These are phyloP conservation scores for Aspergillus sergii DNA, from an alignment of 2,329 filamentous ascomycete genomes.

Conservation along the genomic window DNA sequence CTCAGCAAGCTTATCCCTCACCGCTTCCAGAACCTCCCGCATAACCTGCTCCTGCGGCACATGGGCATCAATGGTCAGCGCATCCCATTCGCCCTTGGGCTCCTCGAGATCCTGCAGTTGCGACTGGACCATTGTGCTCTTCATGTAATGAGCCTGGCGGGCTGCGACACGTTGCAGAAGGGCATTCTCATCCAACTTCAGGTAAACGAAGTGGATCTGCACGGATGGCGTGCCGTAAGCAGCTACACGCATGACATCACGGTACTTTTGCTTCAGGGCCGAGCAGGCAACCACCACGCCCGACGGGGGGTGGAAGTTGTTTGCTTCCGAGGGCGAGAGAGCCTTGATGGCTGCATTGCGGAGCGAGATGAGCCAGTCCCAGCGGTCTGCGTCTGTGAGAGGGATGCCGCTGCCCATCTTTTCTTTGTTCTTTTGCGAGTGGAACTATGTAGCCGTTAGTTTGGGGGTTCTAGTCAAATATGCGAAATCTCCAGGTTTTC, in stretches of 20 bases:
- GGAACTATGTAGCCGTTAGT: conserved; percentile 40
- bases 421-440: conserved; percentile 70
- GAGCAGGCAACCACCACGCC: conserved; percentile 97
- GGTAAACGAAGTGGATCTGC: conserved; percentile 90
- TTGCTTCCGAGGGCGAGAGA: conserved; percentile 41
- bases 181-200: conserved; percentile 74
- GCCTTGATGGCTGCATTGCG: conserved; percentile 64
- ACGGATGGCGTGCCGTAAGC: conserved; percentile 73
- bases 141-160: conserved; percentile 91
- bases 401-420: conserved; percentile 88
- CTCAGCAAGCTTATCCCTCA: conserved; percentile 58
- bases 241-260: conserved; percentile 83
- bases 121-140: conserved; percentile 89
- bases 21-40: conserved; percentile 60
- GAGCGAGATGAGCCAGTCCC: conserved; percentile 90
- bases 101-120: conserved; percentile 88
- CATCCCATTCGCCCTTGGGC: conserved; percentile 73
- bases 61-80: conserved; percentile 67
- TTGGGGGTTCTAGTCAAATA: conserved; percentile 8
- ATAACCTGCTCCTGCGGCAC: conserved; percentile 61
- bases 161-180: conserved; percentile 74
- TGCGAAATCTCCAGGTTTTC: neutral
- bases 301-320: conserved; percentile 54
- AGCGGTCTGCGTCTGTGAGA: conserved; percentile 88
- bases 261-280: conserved; percentile 94